Evolutionary conservation across 2,329 filamentous ascomycete genomes (phyloP), one percentile per base, ranked within the genome.

Genomic region (Canariomyces notabilis): DNA sequence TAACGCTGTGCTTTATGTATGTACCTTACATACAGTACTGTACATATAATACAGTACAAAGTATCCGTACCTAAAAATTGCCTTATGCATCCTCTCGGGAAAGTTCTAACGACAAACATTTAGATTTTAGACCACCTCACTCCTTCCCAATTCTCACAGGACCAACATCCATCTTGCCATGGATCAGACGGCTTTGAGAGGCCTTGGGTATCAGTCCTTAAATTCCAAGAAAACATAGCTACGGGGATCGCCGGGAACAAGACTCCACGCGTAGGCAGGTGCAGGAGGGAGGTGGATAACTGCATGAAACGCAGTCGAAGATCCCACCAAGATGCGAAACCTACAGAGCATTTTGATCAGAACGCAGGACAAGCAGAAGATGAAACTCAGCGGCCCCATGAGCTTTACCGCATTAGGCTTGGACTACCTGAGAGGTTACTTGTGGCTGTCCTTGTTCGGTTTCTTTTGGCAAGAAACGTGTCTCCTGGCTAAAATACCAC

Each of bases 301-400:
- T 53, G 57, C 52, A 56, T 58, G 48, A 59, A 56, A 56, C 50
- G 16, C 46, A 35, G 43, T 50, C 46, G 52, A 49, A 42, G 57
- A 59, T 62, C 57, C 58, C 54, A 51, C 54, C 52, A 49, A 49
- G 42, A 59, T 59, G 49, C 60, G 59, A 64, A 63, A 64, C 59
- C 54, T 49, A 44, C 47, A 54, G 49, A 52, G 49, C 51, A 34
- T 48, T 52, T 49, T 47, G 44, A 48, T 53, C 52, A 42, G 54
- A 37, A 20, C n/a, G 49, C 37, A 45, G 49, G 46, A 50, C 53
- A 52, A 51, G 54, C 54, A 49, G 37, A 48, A 58, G 45, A 50
- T 65, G 64, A 66, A 65, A 66, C 63, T 46, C 48, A 54, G 48
- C 59, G 50, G 50, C 53, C 50, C 52, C 57, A 47, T 54, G 46